A percentile compares a stretch with the other conserved stretches of the same genome.
These are phyloP conservation scores for Pyracantha coccinea DNA, from an alignment of 331 rosid genomes.

Conservation along the genomic window DNA sequence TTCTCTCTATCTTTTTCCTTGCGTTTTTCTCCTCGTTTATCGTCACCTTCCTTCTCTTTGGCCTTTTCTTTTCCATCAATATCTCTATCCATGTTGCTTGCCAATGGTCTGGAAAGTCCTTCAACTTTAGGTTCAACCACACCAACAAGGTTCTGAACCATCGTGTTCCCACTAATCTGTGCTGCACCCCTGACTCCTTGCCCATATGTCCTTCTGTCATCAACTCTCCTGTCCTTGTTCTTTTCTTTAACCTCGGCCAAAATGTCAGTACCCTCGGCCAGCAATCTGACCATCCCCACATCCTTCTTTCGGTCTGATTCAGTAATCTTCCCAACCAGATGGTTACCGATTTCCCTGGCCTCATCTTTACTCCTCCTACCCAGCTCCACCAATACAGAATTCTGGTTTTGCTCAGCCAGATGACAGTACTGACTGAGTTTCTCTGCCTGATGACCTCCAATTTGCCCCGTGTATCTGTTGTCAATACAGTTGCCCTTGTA, in stretches of 20 bases:
- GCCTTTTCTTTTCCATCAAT: conserved; percentile 32
- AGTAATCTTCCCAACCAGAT: conserved; percentile 32
- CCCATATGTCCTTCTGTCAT: conserved; percentile 36
- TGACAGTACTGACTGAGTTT: conserved; percentile 39
- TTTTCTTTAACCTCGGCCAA: conserved; percentile 39
- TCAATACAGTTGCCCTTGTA: conserved; percentile 36
- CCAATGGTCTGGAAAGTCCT: conserved; percentile 36
- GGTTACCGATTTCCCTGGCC: conserved; percentile 32
- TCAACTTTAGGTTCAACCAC: conserved; percentile 42
- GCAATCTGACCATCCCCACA: conserved; percentile 53
- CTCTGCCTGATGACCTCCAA: conserved; percentile 43
- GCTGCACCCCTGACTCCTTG: conserved; percentile 34
- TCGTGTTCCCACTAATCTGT: conserved; percentile 32
- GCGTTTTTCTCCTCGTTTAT: conserved; percentile 39
- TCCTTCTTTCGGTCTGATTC: conserved; percentile 30
- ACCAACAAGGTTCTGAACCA: conserved; percentile 33
- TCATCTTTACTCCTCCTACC: conserved; percentile 47
- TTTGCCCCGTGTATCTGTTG: conserved; percentile 40
- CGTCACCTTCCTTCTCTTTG: conserved; percentile 45
- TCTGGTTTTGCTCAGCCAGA: conserved; percentile 41
- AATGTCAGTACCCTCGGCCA: conserved; percentile 37
- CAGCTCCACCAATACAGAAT: conserved; percentile 48
- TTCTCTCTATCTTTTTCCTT: conserved; percentile 57
- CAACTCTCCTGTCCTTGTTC: conserved; percentile 38
- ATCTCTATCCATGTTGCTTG: conserved; percentile 25